These are phyloP conservation scores for Vigna angularis DNA, from an alignment of 306 rosid species.

Conservation along the genomic window DNA sequence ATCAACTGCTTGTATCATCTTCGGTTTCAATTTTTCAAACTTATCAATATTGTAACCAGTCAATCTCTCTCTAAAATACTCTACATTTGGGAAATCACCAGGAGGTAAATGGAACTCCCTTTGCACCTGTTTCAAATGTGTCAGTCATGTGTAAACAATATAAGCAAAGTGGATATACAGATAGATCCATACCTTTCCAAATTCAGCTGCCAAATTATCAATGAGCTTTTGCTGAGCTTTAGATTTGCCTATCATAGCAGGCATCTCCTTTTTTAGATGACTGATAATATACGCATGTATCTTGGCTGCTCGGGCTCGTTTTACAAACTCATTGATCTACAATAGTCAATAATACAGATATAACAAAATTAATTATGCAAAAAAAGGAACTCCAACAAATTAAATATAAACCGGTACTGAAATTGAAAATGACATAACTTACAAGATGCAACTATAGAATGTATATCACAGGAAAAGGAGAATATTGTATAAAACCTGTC, in stretches of 20 bases:
- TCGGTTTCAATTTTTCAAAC: slow-evolving; percentile 82
- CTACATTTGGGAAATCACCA: slow-evolving; percentile 87
- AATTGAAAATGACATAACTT: background rate
- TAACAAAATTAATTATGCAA: slow-evolving; percentile 10
- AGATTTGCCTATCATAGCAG: slow-evolving; percentile 84
- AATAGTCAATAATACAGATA: slow-evolving; percentile 17
- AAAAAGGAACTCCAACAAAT: slow-evolving; percentile 4
- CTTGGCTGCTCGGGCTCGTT: slow-evolving; percentile 92
- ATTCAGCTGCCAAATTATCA: slow-evolving; percentile 79
- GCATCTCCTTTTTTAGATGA: slow-evolving; percentile 91
- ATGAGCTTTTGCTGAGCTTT: slow-evolving; percentile 79
- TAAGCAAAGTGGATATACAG: background rate
- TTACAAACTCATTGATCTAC: slow-evolving; percentile 93
- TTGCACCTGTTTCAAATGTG: slow-evolving; percentile 67
- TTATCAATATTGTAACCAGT: slow-evolving; percentile 73
- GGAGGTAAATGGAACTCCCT: slow-evolving; percentile 85
- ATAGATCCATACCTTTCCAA: slow-evolving; percentile 73
- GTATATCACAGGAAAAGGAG: background rate
- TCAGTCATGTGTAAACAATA: slow-evolving; percentile 1
- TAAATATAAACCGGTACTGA: slow-evolving; percentile 18
- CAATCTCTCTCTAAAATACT: slow-evolving; percentile 69
- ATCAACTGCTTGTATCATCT: slow-evolving; percentile 82
- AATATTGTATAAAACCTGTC: background rate
- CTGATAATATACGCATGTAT: slow-evolving; percentile 90
- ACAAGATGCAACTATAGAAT: background rate